phyloP scores from a whole-genome alignment of 768 basidiomycete species.

The Leccinum aurantiacum region DNA sequence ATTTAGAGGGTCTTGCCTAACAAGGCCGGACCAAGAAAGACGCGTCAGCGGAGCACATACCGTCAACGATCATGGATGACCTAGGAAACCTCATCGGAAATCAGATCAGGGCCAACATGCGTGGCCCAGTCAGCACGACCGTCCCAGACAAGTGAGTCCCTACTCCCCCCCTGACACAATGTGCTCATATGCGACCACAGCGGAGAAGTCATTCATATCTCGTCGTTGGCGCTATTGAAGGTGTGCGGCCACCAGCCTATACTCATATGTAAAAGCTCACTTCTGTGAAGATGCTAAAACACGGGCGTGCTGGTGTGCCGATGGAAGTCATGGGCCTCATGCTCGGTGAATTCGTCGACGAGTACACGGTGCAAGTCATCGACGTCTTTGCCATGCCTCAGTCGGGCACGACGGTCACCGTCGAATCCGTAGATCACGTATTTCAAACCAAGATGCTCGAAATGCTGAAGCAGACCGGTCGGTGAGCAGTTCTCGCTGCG shows the following conservation, averaged over 20 bases:
- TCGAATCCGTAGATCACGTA: constrained; percentile 98
- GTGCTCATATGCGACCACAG: constrained; percentile 37
- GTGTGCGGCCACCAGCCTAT: constrained; percentile 39
- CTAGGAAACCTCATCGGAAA: constrained; percentile 60
- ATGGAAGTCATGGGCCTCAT: constrained; percentile 99
- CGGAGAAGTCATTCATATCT: constrained; percentile 96
- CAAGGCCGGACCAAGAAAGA: constrained; percentile 23
- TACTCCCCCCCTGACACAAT: background rate
- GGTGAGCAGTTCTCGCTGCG: constrained; percentile 50
- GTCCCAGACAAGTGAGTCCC: constrained; percentile 73
- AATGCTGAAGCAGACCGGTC: constrained; percentile 98
- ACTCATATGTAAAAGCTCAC: constrained; percentile 3
- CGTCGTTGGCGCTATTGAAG: constrained; percentile 94
- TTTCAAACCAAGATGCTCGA: constrained; percentile 99
- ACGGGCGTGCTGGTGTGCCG: constrained; percentile 96
- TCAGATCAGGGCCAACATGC: constrained; percentile 44
- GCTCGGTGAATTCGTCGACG: constrained; percentile 98
- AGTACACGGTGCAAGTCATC: constrained; percentile 91
- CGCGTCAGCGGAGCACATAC: constrained; percentile 39
- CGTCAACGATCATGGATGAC: constrained; percentile 25
- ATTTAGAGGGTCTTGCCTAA: constrained; percentile 28
- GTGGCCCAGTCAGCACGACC: constrained; percentile 44
- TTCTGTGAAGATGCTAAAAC: constrained; percentile 89
- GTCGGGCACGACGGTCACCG: constrained; percentile 94
- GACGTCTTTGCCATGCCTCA: constrained; percentile 99